A percentile compares a stretch with the other conserved stretches of the same genome.
phyloP scores from a whole-genome alignment of 2,329 filamentous ascomycete genomes.

The Pseudogymnoascus sp. region DNA sequence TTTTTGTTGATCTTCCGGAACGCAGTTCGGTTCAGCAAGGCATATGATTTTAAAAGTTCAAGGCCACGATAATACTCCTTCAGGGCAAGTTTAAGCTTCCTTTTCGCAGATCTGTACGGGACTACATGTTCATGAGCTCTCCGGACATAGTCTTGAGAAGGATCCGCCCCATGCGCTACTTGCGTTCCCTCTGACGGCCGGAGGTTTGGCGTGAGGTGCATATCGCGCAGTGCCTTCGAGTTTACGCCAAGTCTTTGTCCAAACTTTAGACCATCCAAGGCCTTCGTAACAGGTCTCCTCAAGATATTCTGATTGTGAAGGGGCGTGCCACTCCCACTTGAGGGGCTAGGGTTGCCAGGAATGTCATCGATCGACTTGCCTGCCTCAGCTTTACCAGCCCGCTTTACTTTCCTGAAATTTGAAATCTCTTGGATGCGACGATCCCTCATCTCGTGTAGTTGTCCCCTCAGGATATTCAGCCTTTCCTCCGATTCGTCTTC shows the following conservation, averaged over 20 bases:
- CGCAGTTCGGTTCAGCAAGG: slow-evolving; percentile 81
- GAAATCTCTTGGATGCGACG: slow-evolving; percentile 66
- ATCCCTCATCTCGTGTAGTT: slow-evolving; percentile 90
- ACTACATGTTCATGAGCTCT: slow-evolving; percentile 53
- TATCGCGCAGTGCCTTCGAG: slow-evolving; percentile 51
- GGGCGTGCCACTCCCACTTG: slow-evolving; percentile 15
- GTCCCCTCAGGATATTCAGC: slow-evolving; percentile 65
- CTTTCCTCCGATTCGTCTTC: slow-evolving; percentile 77
- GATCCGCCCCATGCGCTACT: slow-evolving; percentile 20
- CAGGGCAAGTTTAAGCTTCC: slow-evolving; percentile 83
- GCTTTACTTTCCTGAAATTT: slow-evolving; percentile 17
- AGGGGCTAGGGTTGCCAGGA: neutral
- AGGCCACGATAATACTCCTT: slow-evolving; percentile 91
- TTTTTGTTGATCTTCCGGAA: slow-evolving; percentile 99
- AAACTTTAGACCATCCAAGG: slow-evolving; percentile 22
- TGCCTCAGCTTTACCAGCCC: slow-evolving; percentile 1
- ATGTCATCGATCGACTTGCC: neutral
- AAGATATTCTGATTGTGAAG: slow-evolving; percentile 16
- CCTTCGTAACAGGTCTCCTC: slow-evolving; percentile 21
- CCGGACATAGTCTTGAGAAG: slow-evolving; percentile 44
- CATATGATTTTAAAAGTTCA: slow-evolving; percentile 87
- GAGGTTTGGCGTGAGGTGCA: slow-evolving; percentile 36
- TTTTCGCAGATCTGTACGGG: slow-evolving; percentile 79
- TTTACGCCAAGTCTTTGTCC: slow-evolving; percentile 46
- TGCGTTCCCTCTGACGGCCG: slow-evolving; percentile 36